Evolutionary conservation across 257 asterid species (phyloP), one percentile per base, ranked within the genome.

Genomic region (Paulownia fortunei): DNA sequence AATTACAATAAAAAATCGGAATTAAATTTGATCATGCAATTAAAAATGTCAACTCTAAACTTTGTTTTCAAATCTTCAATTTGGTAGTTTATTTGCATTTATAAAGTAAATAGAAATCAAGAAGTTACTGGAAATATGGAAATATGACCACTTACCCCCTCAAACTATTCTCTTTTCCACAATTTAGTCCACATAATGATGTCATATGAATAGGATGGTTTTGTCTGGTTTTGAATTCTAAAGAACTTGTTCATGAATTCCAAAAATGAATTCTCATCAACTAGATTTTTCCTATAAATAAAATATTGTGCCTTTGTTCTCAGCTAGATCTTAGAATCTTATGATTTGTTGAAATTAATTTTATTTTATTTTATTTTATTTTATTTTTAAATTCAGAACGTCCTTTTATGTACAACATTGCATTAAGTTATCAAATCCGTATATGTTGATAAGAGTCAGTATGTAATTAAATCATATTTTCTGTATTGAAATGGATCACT

Each of bases 241-340:
- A 11, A 18, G 58, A 39, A 13, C 23, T 68, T 67, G 78, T 79
- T 56, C 70, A 58, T 42, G 37, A 69, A 41, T 34, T 37, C 68
- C 74, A 71, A 47, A 32, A 51, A 11, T 44, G 54, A 37, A 59
- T 30, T 56, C 55, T 21, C 15, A 4, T 41, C 61, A 2, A 42
- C 15, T 32, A 72, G 11, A 72, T 58, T 64, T 56, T 39, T 36
- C 18, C 2, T 27, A n/a, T 21, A 24, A 47, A 71, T 78, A 71
- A 70, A 61, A 36, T 73, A 65, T 64, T 46, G 1, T 0, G 39
- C 23, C 41, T 70, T 49, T 52, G 76, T 34, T 18, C 18, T 51
- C 64, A 70, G 32, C 49, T 61, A 75, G 76, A 79, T 83, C 65
- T 42, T 55, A 56, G 67, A 55, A 78, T 78, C 81, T 60, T 60